phyloP scores from a whole-genome alignment of 2,329 filamentous ascomycete genomes.

The Fusarium denticulatum region DNA sequence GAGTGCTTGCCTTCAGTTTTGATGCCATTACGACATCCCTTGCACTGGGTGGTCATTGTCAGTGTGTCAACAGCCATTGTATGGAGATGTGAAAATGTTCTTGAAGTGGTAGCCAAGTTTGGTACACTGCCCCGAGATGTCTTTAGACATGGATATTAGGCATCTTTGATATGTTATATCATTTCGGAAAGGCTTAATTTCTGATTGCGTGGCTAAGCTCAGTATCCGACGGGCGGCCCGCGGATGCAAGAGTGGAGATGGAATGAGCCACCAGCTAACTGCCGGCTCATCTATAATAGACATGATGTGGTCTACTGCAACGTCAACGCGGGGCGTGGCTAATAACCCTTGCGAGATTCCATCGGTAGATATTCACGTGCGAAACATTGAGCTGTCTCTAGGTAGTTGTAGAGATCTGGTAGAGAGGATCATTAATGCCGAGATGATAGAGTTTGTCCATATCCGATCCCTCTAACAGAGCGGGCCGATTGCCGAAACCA shows the following conservation, averaged over 20 bases:
- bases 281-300: accelerated
- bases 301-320: not conserved
- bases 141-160: accelerated
- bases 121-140: accelerated
- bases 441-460: not conserved
- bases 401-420: not conserved
- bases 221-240: not conserved
- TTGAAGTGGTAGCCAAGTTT: not conserved
- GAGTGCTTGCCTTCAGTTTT: not conserved
- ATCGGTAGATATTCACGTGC: not conserved
- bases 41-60: not conserved
- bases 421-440: not conserved
- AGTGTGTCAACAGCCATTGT: not conserved
- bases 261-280: not conserved
- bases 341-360: not conserved
- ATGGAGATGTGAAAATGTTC: not conserved
- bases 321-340: no score
- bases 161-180: not conserved
- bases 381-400: not conserved
- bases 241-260: not conserved
- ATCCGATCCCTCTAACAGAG: not conserved
- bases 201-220: not conserved
- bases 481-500: not conserved
- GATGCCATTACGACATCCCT: not conserved
- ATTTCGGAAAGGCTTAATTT: not conserved